Percentiles rank a stretch among this genome's conserved stretches.
Evolutionary conservation across 768 basidiomycete genomes (phyloP).

Genomic region (Crassisporium funariophilum): DNA sequence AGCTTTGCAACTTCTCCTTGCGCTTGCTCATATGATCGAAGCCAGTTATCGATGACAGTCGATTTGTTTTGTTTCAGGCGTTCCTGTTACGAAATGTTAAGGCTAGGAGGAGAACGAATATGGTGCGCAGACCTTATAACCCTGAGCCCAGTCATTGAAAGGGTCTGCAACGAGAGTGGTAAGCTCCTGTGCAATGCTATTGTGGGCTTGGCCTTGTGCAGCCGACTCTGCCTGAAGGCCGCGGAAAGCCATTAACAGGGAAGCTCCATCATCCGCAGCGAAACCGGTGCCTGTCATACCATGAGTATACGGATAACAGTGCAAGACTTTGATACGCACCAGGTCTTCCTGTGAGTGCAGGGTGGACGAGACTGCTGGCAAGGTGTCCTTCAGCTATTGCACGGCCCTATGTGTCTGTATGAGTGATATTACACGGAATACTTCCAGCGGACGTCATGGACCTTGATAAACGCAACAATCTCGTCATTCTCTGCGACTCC

Average conservation of each 20-base stretch:
- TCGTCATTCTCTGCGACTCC: conserved; percentile 84
- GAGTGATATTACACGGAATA: conserved; percentile 1
- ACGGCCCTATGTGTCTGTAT: conserved; percentile 55
- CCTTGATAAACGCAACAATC: conserved; percentile 80
- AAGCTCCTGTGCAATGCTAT: conserved; percentile 72
- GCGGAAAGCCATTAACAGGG: conserved; percentile 75
- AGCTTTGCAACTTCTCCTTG: conserved; percentile 70
- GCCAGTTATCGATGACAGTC: conserved; percentile 64
- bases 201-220: conserved; percentile 76
- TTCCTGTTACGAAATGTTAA: conserved; percentile 41
- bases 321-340: conserved; percentile 33
- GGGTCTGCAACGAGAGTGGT: conserved; percentile 75
- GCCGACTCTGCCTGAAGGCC: conserved; percentile 76
- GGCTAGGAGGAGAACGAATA: conserved; percentile 4
- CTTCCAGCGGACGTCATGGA: conserved; percentile 39
- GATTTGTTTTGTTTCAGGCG: conserved; percentile 60
- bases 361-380: conserved; percentile 57
- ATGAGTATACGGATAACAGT: conserved; percentile 8
- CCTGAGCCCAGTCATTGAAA: conserved; percentile 77
- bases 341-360: conserved; percentile 48
- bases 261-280: conserved; percentile 81
- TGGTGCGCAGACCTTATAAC: conserved; percentile 57
- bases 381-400: conserved; percentile 68
- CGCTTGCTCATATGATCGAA: conserved; percentile 70
- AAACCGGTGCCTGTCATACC: conserved; percentile 59